These are phyloP conservation scores for Wickerhamomyces tratensis DNA, from an alignment of 805 yeast genomes.

Conservation along the genomic window DNA sequence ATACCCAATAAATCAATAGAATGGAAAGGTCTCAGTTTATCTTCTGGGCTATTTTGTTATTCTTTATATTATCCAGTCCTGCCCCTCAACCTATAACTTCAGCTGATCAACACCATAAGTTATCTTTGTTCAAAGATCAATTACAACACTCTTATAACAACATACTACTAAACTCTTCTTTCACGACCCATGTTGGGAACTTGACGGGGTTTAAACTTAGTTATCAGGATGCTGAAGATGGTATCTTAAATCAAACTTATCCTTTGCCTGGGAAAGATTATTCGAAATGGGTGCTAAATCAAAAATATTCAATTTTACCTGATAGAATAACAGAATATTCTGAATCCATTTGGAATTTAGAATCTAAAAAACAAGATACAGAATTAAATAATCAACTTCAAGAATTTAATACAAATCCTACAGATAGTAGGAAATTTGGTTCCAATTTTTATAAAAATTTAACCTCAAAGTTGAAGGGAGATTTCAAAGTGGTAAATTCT, in stretches of 20 bases:
- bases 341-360: constrained; percentile 40
- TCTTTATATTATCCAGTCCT: constrained; percentile 33
- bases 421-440: neutral
- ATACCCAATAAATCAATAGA: too few relatives aligned
- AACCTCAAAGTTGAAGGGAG: constrained; percentile 37
- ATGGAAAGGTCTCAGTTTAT: neutral
- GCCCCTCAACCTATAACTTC: constrained; percentile 20
- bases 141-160: constrained; percentile 21
- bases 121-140: constrained; percentile 28
- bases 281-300: constrained; percentile 35
- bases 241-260: constrained; percentile 39
- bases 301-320: constrained; percentile 51
- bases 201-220: constrained; percentile 64
- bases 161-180: constrained; percentile 30
- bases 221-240: constrained; percentile 45
- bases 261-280: constrained; percentile 42
- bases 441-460: constrained; percentile 31
- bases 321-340: constrained; percentile 40
- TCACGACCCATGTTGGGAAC: constrained; percentile 50
- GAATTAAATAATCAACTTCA: too few relatives aligned
- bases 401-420: too few relatives aligned
- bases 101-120: constrained; percentile 25
- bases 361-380: constrained; percentile 3
- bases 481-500: constrained; percentile 18
- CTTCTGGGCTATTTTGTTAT: constrained; percentile 10